phyloP scores from a whole-genome alignment of 225 moss, liverwort and hornwort genomes.

The Pleurozium schreberi region DNA sequence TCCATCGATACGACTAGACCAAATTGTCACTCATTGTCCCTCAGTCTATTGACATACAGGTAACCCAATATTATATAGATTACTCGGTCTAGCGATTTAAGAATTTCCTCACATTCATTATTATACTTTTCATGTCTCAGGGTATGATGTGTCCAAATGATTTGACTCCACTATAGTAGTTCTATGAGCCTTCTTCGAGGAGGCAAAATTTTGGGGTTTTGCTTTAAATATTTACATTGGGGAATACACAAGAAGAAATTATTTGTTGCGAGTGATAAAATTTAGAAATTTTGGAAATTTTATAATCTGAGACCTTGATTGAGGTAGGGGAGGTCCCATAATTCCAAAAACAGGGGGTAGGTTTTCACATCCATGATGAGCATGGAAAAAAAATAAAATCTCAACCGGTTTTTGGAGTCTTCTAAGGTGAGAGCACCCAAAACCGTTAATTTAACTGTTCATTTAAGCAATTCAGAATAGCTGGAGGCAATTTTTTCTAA shows the following conservation, averaged over 20 bases:
- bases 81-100: not conserved
- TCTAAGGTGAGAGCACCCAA: no score
- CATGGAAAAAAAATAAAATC: not conserved
- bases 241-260: not conserved
- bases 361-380: not conserved
- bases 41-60: not conserved
- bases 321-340: rapidly evolving
- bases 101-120: not conserved
- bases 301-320: not conserved
- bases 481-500: no score
- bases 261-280: no score
- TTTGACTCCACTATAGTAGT: not conserved
- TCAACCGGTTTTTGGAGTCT: not conserved
- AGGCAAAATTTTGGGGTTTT: not conserved
- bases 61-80: not conserved
- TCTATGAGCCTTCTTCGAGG: not conserved
- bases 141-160: not conserved
- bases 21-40: not conserved
- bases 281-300: no score
- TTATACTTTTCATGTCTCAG: not conserved
- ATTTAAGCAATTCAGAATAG: no score
- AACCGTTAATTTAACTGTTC: no score
- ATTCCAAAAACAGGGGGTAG: not conserved
- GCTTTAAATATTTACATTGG: not conserved
- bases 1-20: not conserved